phyloP scores from a whole-genome alignment of 106 monocot genomes.

The Alisma plantagoaquatica region DNA sequence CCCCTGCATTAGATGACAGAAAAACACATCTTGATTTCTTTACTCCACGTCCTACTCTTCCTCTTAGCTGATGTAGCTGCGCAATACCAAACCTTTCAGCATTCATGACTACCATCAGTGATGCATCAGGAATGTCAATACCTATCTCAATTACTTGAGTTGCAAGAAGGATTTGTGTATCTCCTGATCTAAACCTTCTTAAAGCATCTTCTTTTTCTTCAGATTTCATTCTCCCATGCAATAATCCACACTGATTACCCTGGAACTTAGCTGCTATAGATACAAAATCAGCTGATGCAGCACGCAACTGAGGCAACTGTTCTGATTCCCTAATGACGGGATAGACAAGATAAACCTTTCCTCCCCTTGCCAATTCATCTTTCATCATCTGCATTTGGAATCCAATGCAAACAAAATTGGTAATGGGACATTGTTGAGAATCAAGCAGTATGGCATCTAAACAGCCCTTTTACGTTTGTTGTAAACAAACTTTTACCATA shows the following conservation, averaged over 20 bases:
- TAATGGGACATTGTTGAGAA: too few relatives aligned
- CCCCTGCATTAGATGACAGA: slow-evolving; percentile 48
- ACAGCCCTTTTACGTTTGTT: too few relatives aligned
- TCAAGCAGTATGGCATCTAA: too few relatives aligned
- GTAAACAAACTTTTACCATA: too few relatives aligned
- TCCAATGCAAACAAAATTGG: too few relatives aligned
- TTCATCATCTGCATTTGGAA: slow-evolving; percentile 92
- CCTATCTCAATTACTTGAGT: slow-evolving; percentile 98
- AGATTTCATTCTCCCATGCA: slow-evolving; percentile 86
- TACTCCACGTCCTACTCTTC: slow-evolving; percentile 80
- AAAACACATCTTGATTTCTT: slow-evolving; percentile 86
- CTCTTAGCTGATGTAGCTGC: slow-evolving; percentile 94
- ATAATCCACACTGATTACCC: slow-evolving; percentile 64
- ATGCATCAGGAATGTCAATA: slow-evolving; percentile 95
- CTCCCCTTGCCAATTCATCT: slow-evolving; percentile 60
- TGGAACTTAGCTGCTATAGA: slow-evolving; percentile 52
- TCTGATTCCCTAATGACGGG: slow-evolving; percentile 90
- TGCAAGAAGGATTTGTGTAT: slow-evolving; percentile 63
- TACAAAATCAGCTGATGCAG: slow-evolving; percentile 47
- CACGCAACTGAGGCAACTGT: slow-evolving; percentile 79
- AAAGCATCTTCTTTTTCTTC: slow-evolving; percentile 70
- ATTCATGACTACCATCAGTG: slow-evolving; percentile 99
- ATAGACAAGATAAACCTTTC: slow-evolving; percentile 88
- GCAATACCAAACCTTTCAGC: slow-evolving; percentile 97
- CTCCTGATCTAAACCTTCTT: slow-evolving; percentile 71